Conservation (phyloP, 202 grass and related monocot species). For the Setaria italica region DNA sequence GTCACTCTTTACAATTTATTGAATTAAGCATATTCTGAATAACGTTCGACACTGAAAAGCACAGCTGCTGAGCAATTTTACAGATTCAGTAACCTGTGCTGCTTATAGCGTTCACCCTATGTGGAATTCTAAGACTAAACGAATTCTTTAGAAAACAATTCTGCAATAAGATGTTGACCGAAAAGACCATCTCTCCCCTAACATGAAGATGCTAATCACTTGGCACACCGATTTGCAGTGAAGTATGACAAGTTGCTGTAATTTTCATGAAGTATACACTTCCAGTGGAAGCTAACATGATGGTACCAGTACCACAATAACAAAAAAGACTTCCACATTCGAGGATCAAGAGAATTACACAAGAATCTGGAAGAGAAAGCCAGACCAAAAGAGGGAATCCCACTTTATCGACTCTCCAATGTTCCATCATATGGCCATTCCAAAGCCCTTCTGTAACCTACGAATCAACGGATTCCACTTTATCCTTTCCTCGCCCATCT, state of each 20-base stretch:
- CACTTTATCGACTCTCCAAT: slow-evolving; percentile 40
- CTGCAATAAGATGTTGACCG: neutral
- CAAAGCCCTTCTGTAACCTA: slow-evolving; percentile 51
- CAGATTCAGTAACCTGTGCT: neutral
- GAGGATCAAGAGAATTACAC: slow-evolving; percentile 39
- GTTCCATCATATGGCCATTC: slow-evolving; percentile 43
- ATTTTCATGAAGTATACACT: slow-evolving; percentile 8
- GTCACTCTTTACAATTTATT: neutral
- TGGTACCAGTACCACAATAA: slow-evolving; percentile 3
- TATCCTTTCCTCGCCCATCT: slow-evolving; percentile 37
- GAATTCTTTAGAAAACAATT: neutral
- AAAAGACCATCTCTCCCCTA: neutral
- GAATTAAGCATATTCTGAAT: neutral
- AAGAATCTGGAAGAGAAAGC: slow-evolving; percentile 52
- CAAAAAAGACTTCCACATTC: slow-evolving; percentile 37
- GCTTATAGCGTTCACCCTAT: neutral
- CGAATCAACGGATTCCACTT: slow-evolving; percentile 51
- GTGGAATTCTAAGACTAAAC: neutral
- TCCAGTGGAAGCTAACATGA: slow-evolving; percentile 39
- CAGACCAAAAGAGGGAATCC: slow-evolving; percentile 35
- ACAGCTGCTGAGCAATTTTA: neutral
- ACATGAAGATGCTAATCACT: neutral
- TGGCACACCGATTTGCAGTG: neutral
- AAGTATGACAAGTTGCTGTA: neutral
- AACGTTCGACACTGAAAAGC: neutral